Evolutionary conservation across 306 rosid genomes (phyloP), one percentile per base, ranked within the genome.

Genomic region (Casuarina glauca): DNA sequence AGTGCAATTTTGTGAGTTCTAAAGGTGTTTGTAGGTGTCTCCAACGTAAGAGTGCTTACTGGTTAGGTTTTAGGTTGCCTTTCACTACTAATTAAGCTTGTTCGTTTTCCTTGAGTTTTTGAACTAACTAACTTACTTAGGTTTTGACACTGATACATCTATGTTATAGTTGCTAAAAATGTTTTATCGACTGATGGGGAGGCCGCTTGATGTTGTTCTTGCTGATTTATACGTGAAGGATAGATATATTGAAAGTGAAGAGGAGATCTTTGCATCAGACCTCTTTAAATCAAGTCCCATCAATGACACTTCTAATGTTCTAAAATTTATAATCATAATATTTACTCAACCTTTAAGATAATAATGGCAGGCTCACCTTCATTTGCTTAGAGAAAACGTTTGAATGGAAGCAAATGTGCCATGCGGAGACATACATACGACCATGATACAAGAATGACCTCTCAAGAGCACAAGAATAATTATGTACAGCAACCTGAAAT

Each of bases 391-490:
- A 93, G 77, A 95, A 95, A 79, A 95, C 94, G 78, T 95, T 95
- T 73, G 99, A 95, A 76, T 95, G 99, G 84, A 95, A 95, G 87
- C 99, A 95, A 78, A 95, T 93, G 84, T 88, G 97, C 97, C 97
- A 93, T 4, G 96, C 77, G 6, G 97, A 95, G 74, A 91, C 91
- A 85, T 90, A 95, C 97, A 95, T 95, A 70, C 97, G 97, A 62
- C 99, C 99, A 79, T 95, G 99, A 82, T 95, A 95, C 86, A 95
- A 87, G 89, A 95, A 95, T 78, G 99, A 95, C 81, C 99, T 88
- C 89, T 95, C 99, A 74, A 95, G 99, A 78, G 99, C 99, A 88
- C 99, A 95, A 49, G 99, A 95, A 84, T 91, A 93, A 90, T 97
- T 92, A 82, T 91, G 92, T 48, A 91, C 97, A 78, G 80, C 97